Evolutionary conservation across 2,329 filamentous ascomycete species (phyloP), one percentile per base, ranked within the genome.

Genomic region (Colletotrichum filicis): DNA sequence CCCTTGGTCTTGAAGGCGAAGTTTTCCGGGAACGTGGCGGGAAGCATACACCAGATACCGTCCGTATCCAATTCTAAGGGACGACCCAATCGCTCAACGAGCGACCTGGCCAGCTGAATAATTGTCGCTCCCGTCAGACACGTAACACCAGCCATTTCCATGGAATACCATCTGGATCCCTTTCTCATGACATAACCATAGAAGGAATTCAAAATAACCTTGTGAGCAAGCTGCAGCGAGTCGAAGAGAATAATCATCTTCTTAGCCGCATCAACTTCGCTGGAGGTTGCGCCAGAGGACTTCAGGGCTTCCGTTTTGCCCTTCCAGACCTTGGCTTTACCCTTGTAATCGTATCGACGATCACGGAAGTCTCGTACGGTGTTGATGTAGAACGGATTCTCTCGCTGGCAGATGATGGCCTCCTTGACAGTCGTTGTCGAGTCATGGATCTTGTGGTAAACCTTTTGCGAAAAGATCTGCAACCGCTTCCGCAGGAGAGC

Each of bases 101-200:
- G 89, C 78, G 97, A 93, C 79, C 96, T 91, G 22, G 97, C 97
- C 89, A 99, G 92, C 80, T 99, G 97, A 81, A 99, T 99, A 80
- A 99, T 99, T 55, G 92, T 94, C 37, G 97, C 97, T 74, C 97
- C 97, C 1, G 97, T 99, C 81, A 99, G 86, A 85, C 97, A 99
- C 55, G 97, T 99, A 5, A 99, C 97, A 77, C 97, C 97, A 19
- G 97, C 97, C 97, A 99, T 99, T 81, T 99, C 97, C 90, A 99
- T 92, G 22, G 97, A 99, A 81, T 99, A 99, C 97, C 97, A 99
- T 68, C 97, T 92, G 49, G 97, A 99, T 42, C 97, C 97, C 82
- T 99, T 99, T 85, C 97, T 90, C 97, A 99, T 99, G 81, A 98
- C 97, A 80, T 99, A 99, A 75, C 97, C 97, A 78, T 99, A 99